These are phyloP conservation scores for Candida vaughaniae DNA, from an alignment of 805 yeast genomes.

Conservation along the genomic window DNA sequence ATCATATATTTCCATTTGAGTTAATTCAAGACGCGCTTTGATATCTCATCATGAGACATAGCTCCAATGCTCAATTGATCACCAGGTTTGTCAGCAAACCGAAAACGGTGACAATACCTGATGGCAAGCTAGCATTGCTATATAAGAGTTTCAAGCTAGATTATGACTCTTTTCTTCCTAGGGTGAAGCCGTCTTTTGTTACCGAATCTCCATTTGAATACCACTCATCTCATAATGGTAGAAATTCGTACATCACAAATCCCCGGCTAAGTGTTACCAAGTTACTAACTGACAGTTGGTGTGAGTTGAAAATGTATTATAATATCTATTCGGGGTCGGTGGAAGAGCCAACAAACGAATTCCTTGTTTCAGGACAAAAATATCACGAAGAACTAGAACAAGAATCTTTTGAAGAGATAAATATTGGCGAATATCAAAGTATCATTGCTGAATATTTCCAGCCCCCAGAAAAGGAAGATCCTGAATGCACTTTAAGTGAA, in stretches of 20 bases:
- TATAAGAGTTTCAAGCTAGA: slow-evolving; percentile 10
- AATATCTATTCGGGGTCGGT: slow-evolving; percentile 47
- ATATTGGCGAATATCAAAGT: slow-evolving; percentile 14
- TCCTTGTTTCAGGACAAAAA: slow-evolving; percentile 47
- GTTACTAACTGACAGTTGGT: slow-evolving; percentile 60
- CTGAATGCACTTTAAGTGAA: slow-evolving; percentile 21
- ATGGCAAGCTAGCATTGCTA: slow-evolving; percentile 11
- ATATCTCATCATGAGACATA: slow-evolving; percentile 1
- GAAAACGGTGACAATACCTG: slow-evolving; percentile 2
- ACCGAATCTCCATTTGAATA: slow-evolving; percentile 23
- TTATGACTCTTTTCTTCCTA: slow-evolving; percentile 12
- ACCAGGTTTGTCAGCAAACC: slow-evolving; percentile 3
- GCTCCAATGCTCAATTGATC: slow-evolving; percentile 2
- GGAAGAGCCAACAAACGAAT: slow-evolving; percentile 25
- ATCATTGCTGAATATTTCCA: slow-evolving; percentile 7
- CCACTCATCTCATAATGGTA: slow-evolving; percentile 23
- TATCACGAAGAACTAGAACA: slow-evolving; percentile 51
- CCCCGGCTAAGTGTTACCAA: slow-evolving; percentile 60
- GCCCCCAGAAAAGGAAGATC: slow-evolving; percentile 11
- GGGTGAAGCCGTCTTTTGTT: slow-evolving; percentile 14
- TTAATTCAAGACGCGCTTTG: not conserved
- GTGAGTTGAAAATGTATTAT: slow-evolving; percentile 61
- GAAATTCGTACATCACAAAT: slow-evolving; percentile 18
- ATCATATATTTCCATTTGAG: not conserved
- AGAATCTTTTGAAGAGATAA: slow-evolving; percentile 40